phyloP scores from a whole-genome alignment of 2,329 filamentous ascomycete species.

The Hypocrella siamensis region DNA sequence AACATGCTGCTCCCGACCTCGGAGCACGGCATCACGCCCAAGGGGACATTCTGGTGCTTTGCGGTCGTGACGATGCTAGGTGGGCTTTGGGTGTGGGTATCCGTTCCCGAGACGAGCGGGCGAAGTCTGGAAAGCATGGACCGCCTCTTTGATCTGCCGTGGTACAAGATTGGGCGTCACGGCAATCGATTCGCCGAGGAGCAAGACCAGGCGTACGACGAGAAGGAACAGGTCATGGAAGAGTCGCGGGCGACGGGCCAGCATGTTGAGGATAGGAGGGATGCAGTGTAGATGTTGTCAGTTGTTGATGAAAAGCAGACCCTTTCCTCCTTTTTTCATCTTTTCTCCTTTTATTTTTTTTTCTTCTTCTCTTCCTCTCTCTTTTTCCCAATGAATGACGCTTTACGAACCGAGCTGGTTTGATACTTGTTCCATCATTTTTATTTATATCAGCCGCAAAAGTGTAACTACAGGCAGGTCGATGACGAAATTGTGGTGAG shows the following conservation, averaged over 20 bases:
- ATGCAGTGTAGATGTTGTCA: background rate
- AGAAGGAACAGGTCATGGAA: conserved; percentile 25
- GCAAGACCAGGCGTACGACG: conserved; percentile 24
- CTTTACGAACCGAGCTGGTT: too few relatives aligned
- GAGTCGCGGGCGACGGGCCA: conserved; percentile 14
- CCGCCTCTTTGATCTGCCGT: conserved; percentile 53
- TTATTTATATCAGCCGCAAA: too few relatives aligned
- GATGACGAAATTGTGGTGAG: too few relatives aligned
- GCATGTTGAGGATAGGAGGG: conserved; percentile 19
- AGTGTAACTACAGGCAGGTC: too few relatives aligned
- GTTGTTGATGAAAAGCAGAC: background rate
- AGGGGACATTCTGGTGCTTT: conserved; percentile 69
- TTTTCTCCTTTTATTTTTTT: too few relatives aligned
- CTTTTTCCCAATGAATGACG: too few relatives aligned
- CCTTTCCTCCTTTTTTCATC: too few relatives aligned
- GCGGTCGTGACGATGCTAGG: conserved; percentile 51
- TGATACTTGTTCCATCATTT: too few relatives aligned
- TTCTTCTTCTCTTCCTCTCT: too few relatives aligned
- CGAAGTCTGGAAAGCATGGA: conserved; percentile 56
- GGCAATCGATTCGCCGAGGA: conserved; percentile 36
- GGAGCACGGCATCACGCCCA: conserved; percentile 34
- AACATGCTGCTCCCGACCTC: conserved; percentile 46
- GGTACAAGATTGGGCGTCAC: conserved; percentile 54
- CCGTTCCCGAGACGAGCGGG: conserved; percentile 57
- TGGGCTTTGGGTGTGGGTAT: conserved; percentile 55